These are phyloP conservation scores for Pseudocercospora fuligena DNA, from an alignment of 2,329 filamentous ascomycete genomes.

Conservation along the genomic window DNA sequence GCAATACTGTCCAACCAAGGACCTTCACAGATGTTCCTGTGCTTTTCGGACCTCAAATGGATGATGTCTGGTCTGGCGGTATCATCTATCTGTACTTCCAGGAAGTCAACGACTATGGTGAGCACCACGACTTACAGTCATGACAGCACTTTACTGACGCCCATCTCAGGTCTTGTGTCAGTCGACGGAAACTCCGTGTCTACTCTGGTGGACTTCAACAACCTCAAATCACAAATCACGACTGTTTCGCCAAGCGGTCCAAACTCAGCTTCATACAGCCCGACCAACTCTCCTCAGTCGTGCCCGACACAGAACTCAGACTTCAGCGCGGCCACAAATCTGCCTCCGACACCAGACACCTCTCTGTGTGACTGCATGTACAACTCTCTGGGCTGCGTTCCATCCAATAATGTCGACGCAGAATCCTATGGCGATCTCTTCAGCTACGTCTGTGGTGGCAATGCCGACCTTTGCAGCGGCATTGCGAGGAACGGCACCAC, in stretches of 20 bases:
- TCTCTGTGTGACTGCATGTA: slow-evolving; percentile 86
- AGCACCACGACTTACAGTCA: background rate
- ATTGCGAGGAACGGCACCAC: slow-evolving; percentile 70
- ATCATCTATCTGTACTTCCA: slow-evolving; percentile 99
- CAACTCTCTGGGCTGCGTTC: slow-evolving; percentile 70
- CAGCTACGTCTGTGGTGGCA: slow-evolving; percentile 68
- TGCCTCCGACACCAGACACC: slow-evolving; percentile 83
- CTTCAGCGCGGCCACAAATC: slow-evolving; percentile 71
- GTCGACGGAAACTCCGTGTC: slow-evolving; percentile 63
- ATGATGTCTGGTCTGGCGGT: slow-evolving; percentile 84
- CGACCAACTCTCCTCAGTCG: slow-evolving; percentile 68
- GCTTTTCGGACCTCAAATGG: slow-evolving; percentile 82
- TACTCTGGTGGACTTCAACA: slow-evolving; percentile 74
- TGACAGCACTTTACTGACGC: slow-evolving; percentile 11
- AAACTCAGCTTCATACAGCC: slow-evolving; percentile 68
- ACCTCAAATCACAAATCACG: slow-evolving; percentile 71
- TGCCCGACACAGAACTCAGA: slow-evolving; percentile 70
- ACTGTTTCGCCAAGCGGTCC: slow-evolving; percentile 70
- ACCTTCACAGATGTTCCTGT: slow-evolving; percentile 82
- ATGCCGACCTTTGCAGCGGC: slow-evolving; percentile 63
- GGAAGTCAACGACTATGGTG: slow-evolving; percentile 81
- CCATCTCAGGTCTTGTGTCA: slow-evolving; percentile 65
- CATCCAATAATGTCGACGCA: slow-evolving; percentile 61
- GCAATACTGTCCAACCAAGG: slow-evolving; percentile 75
- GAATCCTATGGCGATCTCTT: slow-evolving; percentile 72